Conservation (phyloP, 768 basidiomycete genomes). For the Vararia minispora region DNA sequence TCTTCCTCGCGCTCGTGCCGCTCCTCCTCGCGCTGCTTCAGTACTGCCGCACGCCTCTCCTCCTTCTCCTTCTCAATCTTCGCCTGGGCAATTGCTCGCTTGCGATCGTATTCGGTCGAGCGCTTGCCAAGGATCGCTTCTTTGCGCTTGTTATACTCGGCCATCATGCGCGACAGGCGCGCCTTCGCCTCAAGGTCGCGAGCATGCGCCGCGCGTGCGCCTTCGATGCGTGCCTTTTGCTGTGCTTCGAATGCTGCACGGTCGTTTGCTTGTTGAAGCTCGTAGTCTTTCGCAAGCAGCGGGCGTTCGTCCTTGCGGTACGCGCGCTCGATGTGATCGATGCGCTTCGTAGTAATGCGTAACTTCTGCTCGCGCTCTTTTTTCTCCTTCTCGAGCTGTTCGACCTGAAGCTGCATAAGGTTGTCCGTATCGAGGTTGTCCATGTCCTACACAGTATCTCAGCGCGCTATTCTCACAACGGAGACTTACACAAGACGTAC, state of each 20-base stretch:
- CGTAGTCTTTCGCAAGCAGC: slow-evolving; percentile 78
- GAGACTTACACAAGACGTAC: slow-evolving; percentile 27
- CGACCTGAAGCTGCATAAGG: slow-evolving; percentile 83
- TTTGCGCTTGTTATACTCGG: slow-evolving; percentile 50
- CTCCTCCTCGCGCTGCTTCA: slow-evolving; percentile 54
- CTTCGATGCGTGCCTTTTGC: slow-evolving; percentile 46
- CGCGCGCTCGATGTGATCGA: slow-evolving; percentile 93
- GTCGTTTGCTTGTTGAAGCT: slow-evolving; percentile 72
- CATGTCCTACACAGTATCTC: slow-evolving; percentile 43
- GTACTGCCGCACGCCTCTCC: slow-evolving; percentile 45
- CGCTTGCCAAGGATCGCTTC: slow-evolving; percentile 45
- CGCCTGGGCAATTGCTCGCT: slow-evolving; percentile 40
- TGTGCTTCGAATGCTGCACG: slow-evolving; percentile 52
- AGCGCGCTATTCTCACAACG: background rate
- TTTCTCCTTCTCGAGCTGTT: slow-evolving; percentile 96
- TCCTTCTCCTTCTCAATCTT: slow-evolving; percentile 83
- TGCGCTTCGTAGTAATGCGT: slow-evolving; percentile 74
- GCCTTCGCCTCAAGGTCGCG: slow-evolving; percentile 65
- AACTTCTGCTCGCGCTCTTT: slow-evolving; percentile 73
- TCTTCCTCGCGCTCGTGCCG: slow-evolving; percentile 29
- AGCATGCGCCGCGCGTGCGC: slow-evolving; percentile 43
- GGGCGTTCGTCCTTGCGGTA: slow-evolving; percentile 90
- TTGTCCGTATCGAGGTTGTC: slow-evolving; percentile 78
- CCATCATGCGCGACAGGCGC: slow-evolving; percentile 60
- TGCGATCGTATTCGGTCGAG: slow-evolving; percentile 53